Evolutionary conservation across 192 early-diverging fungal genomes (phyloP), one percentile per base, ranked within the genome.

Genomic region (Backusella parvicylindrica): DNA sequence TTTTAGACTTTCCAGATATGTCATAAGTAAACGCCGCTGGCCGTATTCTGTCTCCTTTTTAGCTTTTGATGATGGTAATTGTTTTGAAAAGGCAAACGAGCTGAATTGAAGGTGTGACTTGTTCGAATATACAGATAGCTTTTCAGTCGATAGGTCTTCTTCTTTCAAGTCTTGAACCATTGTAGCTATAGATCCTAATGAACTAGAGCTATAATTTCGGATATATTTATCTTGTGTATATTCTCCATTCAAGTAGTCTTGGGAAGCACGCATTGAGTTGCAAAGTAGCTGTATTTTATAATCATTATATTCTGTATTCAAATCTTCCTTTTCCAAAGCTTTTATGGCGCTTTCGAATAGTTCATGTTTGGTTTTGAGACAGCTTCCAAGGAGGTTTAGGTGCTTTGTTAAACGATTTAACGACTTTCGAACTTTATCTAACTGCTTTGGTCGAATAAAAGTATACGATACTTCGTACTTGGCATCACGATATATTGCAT

Each of bases 1-100:
- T 1, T 79, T 78, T 15, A 87, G 79, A 32, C 82, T 84, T 40
- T 83, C 82, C 33, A 87, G 35, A 40, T 85, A 87, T 6, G 73
- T 75, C 38, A 84, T 79, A 41, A 87, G 77, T 15, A 87, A 70
- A 13, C 85, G 76, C 8, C 79, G 64, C 53, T 84, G 81, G 30
- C 79, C 76, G 41, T 75, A 84, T 2, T 82, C 79, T 0, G 83
- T 81, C 64, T 85, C 71, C 70, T 84, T 85, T 15, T 79, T 74
- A 12, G 80, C 74, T 49, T 77, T 77, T 33, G 35, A 64, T 7
- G 75, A 72, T 7, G 74, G 74, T 64, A 63, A 53, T 3, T 26
- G 21, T 33, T 60, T 60, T 23, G 75, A 60, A 15, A 23, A 36
- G 11, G 37, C n/a, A 9, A 72, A 8, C 0, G 26, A 68, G 30